phyloP scores from a whole-genome alignment of 805 yeast genomes.

The Candida maris region DNA sequence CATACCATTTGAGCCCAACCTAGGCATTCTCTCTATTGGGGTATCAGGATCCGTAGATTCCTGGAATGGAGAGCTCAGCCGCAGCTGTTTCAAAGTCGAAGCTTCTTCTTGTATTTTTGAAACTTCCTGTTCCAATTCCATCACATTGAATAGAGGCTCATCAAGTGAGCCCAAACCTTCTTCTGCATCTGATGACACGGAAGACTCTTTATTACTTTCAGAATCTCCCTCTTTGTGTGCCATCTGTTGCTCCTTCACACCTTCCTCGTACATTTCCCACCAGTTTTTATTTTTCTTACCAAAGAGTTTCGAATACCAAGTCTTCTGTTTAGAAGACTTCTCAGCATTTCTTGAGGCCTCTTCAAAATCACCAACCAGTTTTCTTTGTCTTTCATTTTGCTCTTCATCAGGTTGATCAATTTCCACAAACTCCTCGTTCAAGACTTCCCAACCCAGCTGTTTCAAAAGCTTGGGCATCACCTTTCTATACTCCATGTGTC shows the following conservation, averaged over 20 bases:
- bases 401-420: slow-evolving; percentile 96
- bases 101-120: slow-evolving; percentile 41
- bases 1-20: neutral
- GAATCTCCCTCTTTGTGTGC: slow-evolving; percentile 19
- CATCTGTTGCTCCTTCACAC: slow-evolving; percentile 28
- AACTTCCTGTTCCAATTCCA: slow-evolving; percentile 41
- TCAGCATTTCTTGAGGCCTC: slow-evolving; percentile 56
- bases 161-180: slow-evolving; percentile 4
- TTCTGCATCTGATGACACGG: slow-evolving; percentile 10
- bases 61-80: slow-evolving; percentile 9
- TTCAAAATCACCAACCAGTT: slow-evolving; percentile 79
- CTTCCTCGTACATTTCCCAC: slow-evolving; percentile 53
- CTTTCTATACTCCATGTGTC: slow-evolving; percentile 96
- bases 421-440: slow-evolving; percentile 89
- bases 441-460: slow-evolving; percentile 70
- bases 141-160: slow-evolving; percentile 39
- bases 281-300: slow-evolving; percentile 49
- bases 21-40: neutral
- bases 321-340: slow-evolving; percentile 44
- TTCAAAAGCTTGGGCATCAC: slow-evolving; percentile 82
- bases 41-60: neutral
- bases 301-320: slow-evolving; percentile 41
- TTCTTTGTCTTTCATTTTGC: slow-evolving; percentile 75
- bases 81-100: slow-evolving; percentile 18
- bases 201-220: slow-evolving; percentile 16